phyloP scores from a whole-genome alignment of 2,329 filamentous ascomycete genomes.

The Pseudocercospora macadamiae region DNA sequence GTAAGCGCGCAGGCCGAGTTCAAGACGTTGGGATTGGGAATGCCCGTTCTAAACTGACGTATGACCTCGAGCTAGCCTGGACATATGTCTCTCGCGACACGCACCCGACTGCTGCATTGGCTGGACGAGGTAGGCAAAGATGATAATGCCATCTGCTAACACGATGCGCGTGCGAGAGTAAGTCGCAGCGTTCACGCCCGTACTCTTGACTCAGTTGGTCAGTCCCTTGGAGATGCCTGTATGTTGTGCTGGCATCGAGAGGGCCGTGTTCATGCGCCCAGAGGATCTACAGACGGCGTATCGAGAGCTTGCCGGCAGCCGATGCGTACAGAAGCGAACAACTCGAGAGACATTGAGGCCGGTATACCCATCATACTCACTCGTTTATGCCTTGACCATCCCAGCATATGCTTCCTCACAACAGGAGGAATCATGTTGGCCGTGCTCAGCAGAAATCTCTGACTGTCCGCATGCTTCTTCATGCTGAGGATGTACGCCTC shows the following conservation, averaged over 20 bases:
- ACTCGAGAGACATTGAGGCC: too few relatives aligned
- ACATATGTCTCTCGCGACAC: background rate
- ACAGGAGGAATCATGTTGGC: too few relatives aligned
- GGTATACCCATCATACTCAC: too few relatives aligned
- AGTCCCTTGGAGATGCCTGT: background rate
- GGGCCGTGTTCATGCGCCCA: too few relatives aligned
- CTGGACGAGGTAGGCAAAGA: background rate
- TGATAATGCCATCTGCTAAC: background rate
- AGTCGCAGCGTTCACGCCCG: background rate
- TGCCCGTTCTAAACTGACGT: background rate
- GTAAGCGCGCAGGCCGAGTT: background rate
- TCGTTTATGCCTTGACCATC: too few relatives aligned
- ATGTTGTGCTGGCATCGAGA: background rate
- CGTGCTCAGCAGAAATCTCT: too few relatives aligned
- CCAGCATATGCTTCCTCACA: too few relatives aligned
- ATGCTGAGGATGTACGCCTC: background rate
- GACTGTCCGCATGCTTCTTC: too few relatives aligned
- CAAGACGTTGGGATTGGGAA: background rate
- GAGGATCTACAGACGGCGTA: background rate
- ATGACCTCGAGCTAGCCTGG: too few relatives aligned
- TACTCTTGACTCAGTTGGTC: background rate
- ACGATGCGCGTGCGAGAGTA: background rate
- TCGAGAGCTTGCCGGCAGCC: background rate
- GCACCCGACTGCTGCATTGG: too few relatives aligned
- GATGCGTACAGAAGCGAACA: too few relatives aligned